Base-by-base conservation (phyloP, 1,139 yeast species). In the Nadsonia starkeyi-henricii region DNA sequence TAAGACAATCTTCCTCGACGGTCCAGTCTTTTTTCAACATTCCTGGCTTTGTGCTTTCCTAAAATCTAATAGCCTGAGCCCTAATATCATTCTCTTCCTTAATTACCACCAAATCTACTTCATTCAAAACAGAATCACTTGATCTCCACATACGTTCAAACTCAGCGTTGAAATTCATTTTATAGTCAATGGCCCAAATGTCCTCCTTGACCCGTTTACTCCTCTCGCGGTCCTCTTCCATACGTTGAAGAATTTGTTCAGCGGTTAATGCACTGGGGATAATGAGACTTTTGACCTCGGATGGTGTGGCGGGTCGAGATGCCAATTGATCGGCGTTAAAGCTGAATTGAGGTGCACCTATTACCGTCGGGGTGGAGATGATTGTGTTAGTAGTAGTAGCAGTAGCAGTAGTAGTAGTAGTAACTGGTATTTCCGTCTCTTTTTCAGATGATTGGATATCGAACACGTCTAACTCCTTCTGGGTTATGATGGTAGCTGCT, bases 211-310 rank as follows among this genome's bases (percentile, higher is more conserved):
- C 75, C 51, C 84, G 72, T 60, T 86, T 86, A 56, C 83, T 86
- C 8, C 91, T 70, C 61, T 86, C 96, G 55, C 95, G 68, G 61
- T 86, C 95, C 53, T 83, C 91, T 60, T 86, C 95, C 78, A 86
- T 84, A 52, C 95, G 69, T 41, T 75, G 69, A n/a, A 83, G 61
- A 15, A 83, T 78, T 55, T 81, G 82, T 45, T 74, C 72, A 50
- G 71, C 50, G 5, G 55, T 48, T 51, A 56, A 47, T 28, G 46
- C 42, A 26, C 42, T 28, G 2, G 48, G 43, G 5, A 18, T 36
- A 23, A 43, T 30, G 2, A 20, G 15, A n/a, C 19, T 18, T 19
- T n/a, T 36, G 2, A 19, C 8, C 9, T 28, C 26, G 18, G 17
- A 18, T 36, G 37, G 28, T 4, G 44, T 28, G n/a, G 3, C 18